phyloP scores from a whole-genome alignment of 1,284 basidiomycete genomes.

The Trichosporon sp. region DNA sequence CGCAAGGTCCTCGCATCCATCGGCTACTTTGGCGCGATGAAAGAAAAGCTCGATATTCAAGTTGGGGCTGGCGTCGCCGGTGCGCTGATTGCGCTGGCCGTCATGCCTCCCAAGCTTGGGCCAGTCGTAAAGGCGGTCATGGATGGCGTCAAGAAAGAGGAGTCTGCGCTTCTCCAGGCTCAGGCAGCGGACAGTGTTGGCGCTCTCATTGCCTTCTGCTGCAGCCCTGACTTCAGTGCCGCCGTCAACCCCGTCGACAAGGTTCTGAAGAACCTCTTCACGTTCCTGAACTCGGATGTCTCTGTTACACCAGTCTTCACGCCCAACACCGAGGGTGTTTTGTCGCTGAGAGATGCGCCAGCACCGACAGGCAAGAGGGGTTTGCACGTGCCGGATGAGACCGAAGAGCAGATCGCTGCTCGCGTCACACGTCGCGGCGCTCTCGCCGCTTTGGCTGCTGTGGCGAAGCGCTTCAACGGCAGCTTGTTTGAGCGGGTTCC shows the following conservation, averaged over 20 bases:
- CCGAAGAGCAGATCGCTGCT: conserved; percentile 52
- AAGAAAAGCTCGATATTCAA: conserved; percentile 79
- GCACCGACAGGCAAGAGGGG: conserved; percentile 47
- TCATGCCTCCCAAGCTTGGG: conserved; percentile 86
- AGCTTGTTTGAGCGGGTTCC: conserved; percentile 71
- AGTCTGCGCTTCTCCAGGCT: conserved; percentile 81
- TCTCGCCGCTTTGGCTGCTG: conserved; percentile 68
- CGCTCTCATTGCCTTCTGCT: conserved; percentile 80
- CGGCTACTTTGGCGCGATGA: conserved; percentile 74
- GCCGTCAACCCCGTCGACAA: conserved; percentile 68
- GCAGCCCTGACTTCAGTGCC: conserved; percentile 57
- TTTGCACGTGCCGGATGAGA: conserved; percentile 36
- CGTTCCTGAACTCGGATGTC: conserved; percentile 90
- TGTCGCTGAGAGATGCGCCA: conserved; percentile 59
- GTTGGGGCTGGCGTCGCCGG: conserved; percentile 84
- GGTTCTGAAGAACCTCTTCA: conserved; percentile 95
- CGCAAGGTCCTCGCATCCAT: conserved; percentile 67
- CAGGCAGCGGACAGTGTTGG: conserved; percentile 84
- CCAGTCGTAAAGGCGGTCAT: conserved; percentile 95
- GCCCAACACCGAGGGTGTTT: conserved; percentile 64
- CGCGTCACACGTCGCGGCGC: conserved; percentile 68
- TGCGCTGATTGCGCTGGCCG: conserved; percentile 78
- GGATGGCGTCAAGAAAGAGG: conserved; percentile 96
- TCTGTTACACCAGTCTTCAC: conserved; percentile 82
- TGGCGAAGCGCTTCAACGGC: conserved; percentile 73